These are phyloP conservation scores for Auriscalpium microsporum DNA, from an alignment of 768 basidiomycete genomes.

Conservation along the genomic window DNA sequence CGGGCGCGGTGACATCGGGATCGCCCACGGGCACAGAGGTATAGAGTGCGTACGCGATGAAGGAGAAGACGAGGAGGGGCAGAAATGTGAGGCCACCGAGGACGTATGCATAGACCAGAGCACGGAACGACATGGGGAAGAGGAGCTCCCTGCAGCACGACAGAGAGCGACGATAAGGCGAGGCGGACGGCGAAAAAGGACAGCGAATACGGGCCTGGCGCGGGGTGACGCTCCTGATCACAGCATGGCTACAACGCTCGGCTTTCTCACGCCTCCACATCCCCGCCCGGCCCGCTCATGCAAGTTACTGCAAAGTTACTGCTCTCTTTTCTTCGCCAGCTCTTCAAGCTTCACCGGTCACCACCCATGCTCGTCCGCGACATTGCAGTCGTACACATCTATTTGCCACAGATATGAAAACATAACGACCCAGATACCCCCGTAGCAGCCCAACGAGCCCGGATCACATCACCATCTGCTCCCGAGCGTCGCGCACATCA, in stretches of 20 bases:
- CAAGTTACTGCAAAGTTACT: too few relatives aligned
- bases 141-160: not conserved
- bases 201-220: not conserved
- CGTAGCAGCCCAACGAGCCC: too few relatives aligned
- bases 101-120: conserved; percentile 76
- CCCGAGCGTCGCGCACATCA: not conserved
- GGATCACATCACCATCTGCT: not conserved
- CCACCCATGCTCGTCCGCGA: too few relatives aligned
- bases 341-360: too few relatives aligned
- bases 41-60: conserved; percentile 62
- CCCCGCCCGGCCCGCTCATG: too few relatives aligned
- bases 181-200: not conserved
- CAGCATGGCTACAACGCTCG: too few relatives aligned
- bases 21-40: conserved; percentile 78
- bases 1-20: conserved; percentile 33
- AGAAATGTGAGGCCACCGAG: conserved; percentile 87
- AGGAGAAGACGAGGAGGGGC: conserved; percentile 56
- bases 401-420: too few relatives aligned
- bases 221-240: too few relatives aligned
- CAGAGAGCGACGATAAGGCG: not conserved
- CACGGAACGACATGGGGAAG: conserved; percentile 52
- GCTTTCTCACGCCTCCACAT: too few relatives aligned
- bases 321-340: too few relatives aligned
- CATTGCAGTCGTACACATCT: too few relatives aligned
- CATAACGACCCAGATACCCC: too few relatives aligned